Conservation (phyloP, 352 stramenopile genomes). For the Poterioochromonas sp. region DNA sequence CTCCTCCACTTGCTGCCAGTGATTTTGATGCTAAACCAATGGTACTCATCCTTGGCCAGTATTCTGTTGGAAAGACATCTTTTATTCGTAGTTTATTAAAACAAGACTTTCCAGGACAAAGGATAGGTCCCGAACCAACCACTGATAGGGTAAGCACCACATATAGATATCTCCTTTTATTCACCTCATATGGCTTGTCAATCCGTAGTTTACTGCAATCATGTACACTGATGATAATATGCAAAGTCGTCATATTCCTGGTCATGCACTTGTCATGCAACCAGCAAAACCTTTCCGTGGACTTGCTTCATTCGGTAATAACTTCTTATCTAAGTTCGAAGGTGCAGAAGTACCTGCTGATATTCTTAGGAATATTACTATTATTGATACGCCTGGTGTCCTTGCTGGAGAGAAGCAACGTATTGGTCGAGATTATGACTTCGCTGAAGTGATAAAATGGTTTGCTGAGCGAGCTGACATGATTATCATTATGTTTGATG, state of each 20-base stretch:
- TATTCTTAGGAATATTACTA: constrained; percentile 79
- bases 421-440: constrained; percentile 92
- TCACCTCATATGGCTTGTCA: neutral
- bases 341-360: constrained; percentile 47
- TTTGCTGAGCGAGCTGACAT: constrained; percentile 92
- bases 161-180: neutral
- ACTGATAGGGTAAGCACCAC: constrained; percentile 68
- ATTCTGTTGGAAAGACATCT: constrained; percentile 84
- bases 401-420: constrained; percentile 92
- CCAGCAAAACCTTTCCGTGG: constrained; percentile 45
- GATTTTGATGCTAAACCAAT: constrained; percentile 94
- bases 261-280: constrained; percentile 45
- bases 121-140: constrained; percentile 90
- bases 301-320: constrained; percentile 53
- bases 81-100: constrained; percentile 91
- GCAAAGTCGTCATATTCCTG: constrained; percentile 40
- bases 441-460: constrained; percentile 65
- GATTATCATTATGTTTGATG: constrained; percentile 95
- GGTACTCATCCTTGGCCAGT: constrained; percentile 88
- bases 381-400: constrained; percentile 95
- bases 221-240: constrained; percentile 6
- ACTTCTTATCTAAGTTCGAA: constrained; percentile 82
- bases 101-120: constrained; percentile 85
- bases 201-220: neutral
- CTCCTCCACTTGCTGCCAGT: constrained; percentile 71